Percentiles rank a stretch among this genome's conserved stretches.
phyloP scores from a whole-genome alignment of 768 basidiomycete species.

The Lactarius akahatsu region DNA sequence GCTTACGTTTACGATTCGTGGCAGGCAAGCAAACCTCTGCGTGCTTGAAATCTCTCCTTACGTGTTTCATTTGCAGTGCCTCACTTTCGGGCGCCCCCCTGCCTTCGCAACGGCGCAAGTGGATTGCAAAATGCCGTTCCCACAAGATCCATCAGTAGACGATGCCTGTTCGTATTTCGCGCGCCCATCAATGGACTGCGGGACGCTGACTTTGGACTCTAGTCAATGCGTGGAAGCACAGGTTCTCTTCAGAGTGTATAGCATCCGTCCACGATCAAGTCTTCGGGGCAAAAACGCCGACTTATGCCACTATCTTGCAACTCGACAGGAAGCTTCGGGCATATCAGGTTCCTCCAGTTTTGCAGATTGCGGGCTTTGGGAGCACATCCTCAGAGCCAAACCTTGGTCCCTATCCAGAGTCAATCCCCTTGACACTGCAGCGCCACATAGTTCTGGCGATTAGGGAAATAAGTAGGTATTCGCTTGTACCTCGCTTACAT shows the following conservation, averaged over 20 bases:
- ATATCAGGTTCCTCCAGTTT: slow-evolving; percentile 61
- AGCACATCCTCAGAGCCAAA: slow-evolving; percentile 36
- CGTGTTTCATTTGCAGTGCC: slow-evolving; percentile 43
- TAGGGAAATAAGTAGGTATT: slow-evolving; percentile 59
- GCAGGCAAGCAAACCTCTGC: slow-evolving; percentile 48
- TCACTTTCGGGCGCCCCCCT: slow-evolving; percentile 70
- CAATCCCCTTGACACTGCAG: slow-evolving; percentile 63
- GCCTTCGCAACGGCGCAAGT: slow-evolving; percentile 47
- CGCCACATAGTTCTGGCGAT: slow-evolving; percentile 65
- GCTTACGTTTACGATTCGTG: slow-evolving; percentile 65
- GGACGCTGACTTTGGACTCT: slow-evolving; percentile 11
- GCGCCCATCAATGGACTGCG: slow-evolving; percentile 31
- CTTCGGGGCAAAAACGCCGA: slow-evolving; percentile 60
- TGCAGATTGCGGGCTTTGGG: slow-evolving; percentile 63
- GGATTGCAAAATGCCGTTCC: slow-evolving; percentile 40
- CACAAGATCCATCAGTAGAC: slow-evolving; percentile 46
- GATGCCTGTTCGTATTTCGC: slow-evolving; percentile 56
- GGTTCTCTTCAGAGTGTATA: slow-evolving; percentile 59
- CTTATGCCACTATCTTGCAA: slow-evolving; percentile 59
- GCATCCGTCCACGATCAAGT: slow-evolving; percentile 65
- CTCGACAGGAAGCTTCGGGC: slow-evolving; percentile 64
- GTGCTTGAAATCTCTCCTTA: neutral
- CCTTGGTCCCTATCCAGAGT: slow-evolving; percentile 44
- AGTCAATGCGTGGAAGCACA: slow-evolving; percentile 72
- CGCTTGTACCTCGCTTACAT: slow-evolving; percentile 1